Percentiles rank a stretch among this genome's conserved stretches.
Conservation (phyloP, 495 filamentous ascomycete genomes). For the Penicillium coprophilum region DNA sequence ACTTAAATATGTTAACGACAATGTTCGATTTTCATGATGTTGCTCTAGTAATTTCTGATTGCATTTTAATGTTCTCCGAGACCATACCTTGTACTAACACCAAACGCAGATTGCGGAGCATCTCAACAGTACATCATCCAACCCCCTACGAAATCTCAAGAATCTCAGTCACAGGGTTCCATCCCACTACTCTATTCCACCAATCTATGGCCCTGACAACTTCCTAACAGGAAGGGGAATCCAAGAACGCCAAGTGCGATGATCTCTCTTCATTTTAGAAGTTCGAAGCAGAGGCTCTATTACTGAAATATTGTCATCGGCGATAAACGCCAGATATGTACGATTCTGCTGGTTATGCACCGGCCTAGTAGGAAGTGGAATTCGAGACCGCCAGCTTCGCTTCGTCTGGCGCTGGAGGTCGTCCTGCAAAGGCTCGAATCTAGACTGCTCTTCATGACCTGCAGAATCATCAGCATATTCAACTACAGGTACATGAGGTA, state of each 20-base stretch:
- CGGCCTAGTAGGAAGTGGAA: slow-evolving; percentile 7
- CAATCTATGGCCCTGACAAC: background rate
- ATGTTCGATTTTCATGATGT: background rate
- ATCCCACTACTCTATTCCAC: slow-evolving; percentile 5
- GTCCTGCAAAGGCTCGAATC: background rate
- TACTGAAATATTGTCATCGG: background rate
- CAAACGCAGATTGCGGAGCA: background rate
- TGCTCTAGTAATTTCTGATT: background rate
- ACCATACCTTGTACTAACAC: background rate
- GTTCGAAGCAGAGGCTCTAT: background rate
- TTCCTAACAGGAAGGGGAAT: slow-evolving; percentile 5
- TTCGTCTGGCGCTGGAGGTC: background rate
- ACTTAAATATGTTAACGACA: background rate
- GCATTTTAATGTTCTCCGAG: background rate
- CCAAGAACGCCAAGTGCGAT: background rate
- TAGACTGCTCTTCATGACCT: background rate
- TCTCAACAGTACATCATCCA: slow-evolving; percentile 6
- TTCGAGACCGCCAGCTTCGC: background rate
- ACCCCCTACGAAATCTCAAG: slow-evolving; percentile 8
- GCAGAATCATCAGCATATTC: background rate
- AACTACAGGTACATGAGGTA: background rate
- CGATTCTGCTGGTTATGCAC: background rate
- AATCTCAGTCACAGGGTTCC: slow-evolving; percentile 25
- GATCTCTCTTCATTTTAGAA: background rate
- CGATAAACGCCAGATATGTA: background rate